A percentile compares a stretch with the other conserved stretches of the same genome.
These are phyloP conservation scores for Avena insularis DNA, from an alignment of 176 grass and related monocot species.

Conservation along the genomic window DNA sequence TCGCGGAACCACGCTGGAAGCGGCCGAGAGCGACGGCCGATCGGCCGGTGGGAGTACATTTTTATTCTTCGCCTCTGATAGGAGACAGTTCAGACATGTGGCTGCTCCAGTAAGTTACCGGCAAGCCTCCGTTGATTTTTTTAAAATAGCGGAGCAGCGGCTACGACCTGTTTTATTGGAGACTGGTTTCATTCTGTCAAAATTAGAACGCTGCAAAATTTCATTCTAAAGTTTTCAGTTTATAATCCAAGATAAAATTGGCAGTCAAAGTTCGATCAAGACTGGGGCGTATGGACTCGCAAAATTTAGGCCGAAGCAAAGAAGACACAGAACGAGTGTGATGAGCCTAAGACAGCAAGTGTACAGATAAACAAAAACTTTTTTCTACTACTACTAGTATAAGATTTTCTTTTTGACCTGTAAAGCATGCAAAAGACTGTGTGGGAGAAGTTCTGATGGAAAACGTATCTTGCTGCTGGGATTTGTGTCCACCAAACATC, in stretches of 20 bases:
- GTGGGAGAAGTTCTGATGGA: background rate
- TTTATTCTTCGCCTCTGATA: background rate
- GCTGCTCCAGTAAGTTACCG: background rate
- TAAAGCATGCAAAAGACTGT: background rate
- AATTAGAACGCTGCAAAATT: background rate
- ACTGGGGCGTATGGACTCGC: background rate
- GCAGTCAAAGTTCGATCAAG: background rate
- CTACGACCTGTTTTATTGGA: background rate
- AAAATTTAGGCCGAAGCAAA: background rate
- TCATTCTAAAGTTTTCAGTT: background rate
- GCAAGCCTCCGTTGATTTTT: background rate
- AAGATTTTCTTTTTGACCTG: background rate
- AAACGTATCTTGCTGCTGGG: background rate
- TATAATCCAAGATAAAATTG: background rate
- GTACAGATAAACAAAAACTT: background rate
- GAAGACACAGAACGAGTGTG: background rate
- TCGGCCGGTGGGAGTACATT: background rate
- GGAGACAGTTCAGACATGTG: background rate
- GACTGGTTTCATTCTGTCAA: background rate
- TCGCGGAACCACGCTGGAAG: background rate
- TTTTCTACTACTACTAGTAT: background rate
- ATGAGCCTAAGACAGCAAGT: background rate
- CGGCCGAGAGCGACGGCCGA: constrained; percentile 11
- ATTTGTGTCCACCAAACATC: constrained; percentile 40
- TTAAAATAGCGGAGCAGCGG: background rate